Percentiles rank a stretch among this genome's conserved stretches.
Evolutionary conservation across 179 eudicot genomes (phyloP).

Genomic region (Spergularia azorica): DNA sequence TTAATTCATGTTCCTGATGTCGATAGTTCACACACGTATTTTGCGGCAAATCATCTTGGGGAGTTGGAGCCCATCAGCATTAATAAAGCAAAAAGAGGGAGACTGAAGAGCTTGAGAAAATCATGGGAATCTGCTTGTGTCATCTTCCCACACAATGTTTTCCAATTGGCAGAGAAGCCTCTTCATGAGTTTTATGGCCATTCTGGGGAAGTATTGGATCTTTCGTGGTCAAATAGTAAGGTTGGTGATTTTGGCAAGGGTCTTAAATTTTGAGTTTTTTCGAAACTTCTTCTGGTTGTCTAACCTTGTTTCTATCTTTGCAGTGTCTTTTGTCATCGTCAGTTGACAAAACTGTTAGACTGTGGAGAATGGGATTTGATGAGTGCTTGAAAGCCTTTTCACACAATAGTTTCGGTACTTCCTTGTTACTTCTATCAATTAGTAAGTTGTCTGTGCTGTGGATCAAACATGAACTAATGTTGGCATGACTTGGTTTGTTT

Average conservation of each 20-base stretch:
- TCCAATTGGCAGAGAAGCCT: constrained; percentile 63
- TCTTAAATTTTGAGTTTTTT: neutral
- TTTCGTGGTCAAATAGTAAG: constrained; percentile 87
- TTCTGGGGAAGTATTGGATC: constrained; percentile 76
- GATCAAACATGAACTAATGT: constrained; percentile 13
- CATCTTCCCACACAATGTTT: constrained; percentile 68
- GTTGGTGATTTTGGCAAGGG: constrained; percentile 39
- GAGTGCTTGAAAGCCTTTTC: constrained; percentile 64
- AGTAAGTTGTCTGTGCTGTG: constrained; percentile 1
- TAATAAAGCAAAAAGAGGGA: constrained; percentile 46
- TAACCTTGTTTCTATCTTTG: constrained; percentile 12
- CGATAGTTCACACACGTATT: constrained; percentile 61
- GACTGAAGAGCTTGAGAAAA: constrained; percentile 50
- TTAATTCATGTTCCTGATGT: constrained; percentile 34
- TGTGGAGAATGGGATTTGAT: constrained; percentile 77
- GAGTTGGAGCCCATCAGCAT: constrained; percentile 51
- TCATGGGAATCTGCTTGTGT: constrained; percentile 68
- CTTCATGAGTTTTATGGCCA: constrained; percentile 88
- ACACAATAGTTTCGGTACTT: constrained; percentile 76
- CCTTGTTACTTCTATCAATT: neutral
- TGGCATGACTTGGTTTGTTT: constrained; percentile 22
- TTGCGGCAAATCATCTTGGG: constrained; percentile 48
- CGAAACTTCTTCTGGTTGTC: neutral
- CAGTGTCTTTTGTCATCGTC: constrained; percentile 93
- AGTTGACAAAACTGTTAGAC: constrained; percentile 80